These are phyloP conservation scores for Mycena latifolia DNA, from an alignment of 768 basidiomycete species.

Conservation along the genomic window DNA sequence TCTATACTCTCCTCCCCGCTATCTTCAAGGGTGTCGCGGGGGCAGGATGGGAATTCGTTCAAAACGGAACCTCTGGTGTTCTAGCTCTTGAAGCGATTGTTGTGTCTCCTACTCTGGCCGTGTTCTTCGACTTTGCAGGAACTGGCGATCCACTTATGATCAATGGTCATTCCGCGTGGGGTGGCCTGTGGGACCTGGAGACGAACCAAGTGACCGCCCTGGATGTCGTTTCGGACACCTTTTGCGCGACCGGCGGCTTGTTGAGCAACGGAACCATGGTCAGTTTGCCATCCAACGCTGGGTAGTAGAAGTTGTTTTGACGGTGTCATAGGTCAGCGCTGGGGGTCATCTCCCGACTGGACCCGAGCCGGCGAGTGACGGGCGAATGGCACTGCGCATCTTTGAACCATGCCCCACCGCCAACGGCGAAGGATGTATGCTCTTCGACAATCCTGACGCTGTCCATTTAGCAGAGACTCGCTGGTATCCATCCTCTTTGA, in stretches of 20 bases:
- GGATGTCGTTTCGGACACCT: slow-evolving; percentile 44
- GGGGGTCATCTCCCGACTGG: slow-evolving; percentile 16
- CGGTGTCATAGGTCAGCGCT: slow-evolving; percentile 28
- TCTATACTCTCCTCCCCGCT: slow-evolving; percentile 1
- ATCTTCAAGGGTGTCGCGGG: slow-evolving; percentile 15
- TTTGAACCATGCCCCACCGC: slow-evolving; percentile 44
- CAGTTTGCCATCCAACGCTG: not conserved
- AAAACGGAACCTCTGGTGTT: slow-evolving; percentile 43
- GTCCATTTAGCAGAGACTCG: slow-evolving; percentile 41
- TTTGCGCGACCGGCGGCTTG: slow-evolving; percentile 47
- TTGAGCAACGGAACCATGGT: slow-evolving; percentile 51
- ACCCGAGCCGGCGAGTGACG: slow-evolving; percentile 4
- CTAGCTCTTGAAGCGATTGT: slow-evolving; percentile 43
- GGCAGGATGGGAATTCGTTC: slow-evolving; percentile 40
- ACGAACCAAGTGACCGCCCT: slow-evolving; percentile 39
- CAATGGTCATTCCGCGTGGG: slow-evolving; percentile 40
- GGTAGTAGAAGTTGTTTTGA: no score
- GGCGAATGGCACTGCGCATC: slow-evolving; percentile 41
- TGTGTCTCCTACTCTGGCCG: slow-evolving; percentile 40
- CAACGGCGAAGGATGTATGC: slow-evolving; percentile 40
- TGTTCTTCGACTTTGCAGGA: slow-evolving; percentile 36
- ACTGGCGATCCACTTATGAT: slow-evolving; percentile 43
- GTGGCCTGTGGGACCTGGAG: slow-evolving; percentile 40
- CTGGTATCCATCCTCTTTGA: slow-evolving; percentile 46
- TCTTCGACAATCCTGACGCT: slow-evolving; percentile 42